phyloP scores from a whole-genome alignment of 2,329 filamentous ascomycete genomes.

The Fusarium metavorans region DNA sequence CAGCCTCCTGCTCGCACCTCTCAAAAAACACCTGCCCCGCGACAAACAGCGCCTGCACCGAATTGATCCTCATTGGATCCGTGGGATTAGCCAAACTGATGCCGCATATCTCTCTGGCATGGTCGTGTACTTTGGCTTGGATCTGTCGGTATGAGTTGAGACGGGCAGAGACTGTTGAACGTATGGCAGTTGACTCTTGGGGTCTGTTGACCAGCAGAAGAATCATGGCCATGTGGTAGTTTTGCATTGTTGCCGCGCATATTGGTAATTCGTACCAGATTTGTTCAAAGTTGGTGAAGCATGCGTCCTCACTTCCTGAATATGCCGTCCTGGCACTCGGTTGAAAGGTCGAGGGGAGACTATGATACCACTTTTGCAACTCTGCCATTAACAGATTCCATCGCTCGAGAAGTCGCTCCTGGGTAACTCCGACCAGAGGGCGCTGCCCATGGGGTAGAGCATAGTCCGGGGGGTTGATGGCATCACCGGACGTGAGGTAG shows the following conservation, averaged over 20 bases:
- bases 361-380: conserved; percentile 32
- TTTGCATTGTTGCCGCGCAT: conserved; percentile 75
- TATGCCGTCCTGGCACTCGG: conserved; percentile 26
- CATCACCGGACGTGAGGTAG: conserved; percentile 69
- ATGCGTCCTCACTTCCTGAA: neutral
- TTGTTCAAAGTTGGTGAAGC: conserved; percentile 56
- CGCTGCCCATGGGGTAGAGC: conserved; percentile 33
- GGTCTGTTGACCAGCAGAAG: conserved; percentile 67
- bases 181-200: conserved; percentile 40
- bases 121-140: conserved; percentile 24
- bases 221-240: conserved; percentile 73
- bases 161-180: conserved; percentile 38
- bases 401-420: conserved; percentile 31
- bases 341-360: conserved; percentile 30
- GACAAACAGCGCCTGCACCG: conserved; percentile 38
- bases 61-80: conserved; percentile 34
- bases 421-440: conserved; percentile 32
- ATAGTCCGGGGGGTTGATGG: conserved; percentile 51
- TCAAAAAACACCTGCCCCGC: conserved; percentile 50
- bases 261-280: conserved; percentile 73
- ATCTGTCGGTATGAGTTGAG: conserved; percentile 34
- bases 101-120: conserved; percentile 39
- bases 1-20: conserved; percentile 65
- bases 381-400: conserved; percentile 33
- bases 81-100: conserved; percentile 35